Evolutionary conservation across 495 filamentous ascomycete genomes (phyloP), one percentile per base, ranked within the genome.

Genomic region (Aspergillus indologenus): DNA sequence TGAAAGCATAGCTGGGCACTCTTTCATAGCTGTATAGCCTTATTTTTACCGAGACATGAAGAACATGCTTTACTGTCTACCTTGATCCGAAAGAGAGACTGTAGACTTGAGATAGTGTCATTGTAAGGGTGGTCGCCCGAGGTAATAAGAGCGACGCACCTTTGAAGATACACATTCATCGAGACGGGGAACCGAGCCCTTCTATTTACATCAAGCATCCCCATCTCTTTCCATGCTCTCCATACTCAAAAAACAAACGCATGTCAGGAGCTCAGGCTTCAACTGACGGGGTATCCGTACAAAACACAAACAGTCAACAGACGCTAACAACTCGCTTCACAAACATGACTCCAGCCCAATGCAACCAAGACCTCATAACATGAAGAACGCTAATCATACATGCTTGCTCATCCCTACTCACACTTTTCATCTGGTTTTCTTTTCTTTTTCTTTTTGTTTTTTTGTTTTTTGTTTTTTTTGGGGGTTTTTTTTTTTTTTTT

Each of bases 221-320:
- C 6, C 12, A 40, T 11, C 34, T 40, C 34, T 40, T 2, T 45
- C 29, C 52, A 14, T n/a, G 40, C 52, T 42, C 20, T 29, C 52
- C 40, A 22, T 15, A 43, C 43, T 56, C 45, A 21, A 44, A n/a
- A 56, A 34, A 53, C 45, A 45, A 42, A 45, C 20, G 50, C 62
- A 49, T 59, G 60, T 61, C 67, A 66, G 61, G 57, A 63, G 66
- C 63, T 44, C 14, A 53, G 9, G 60, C 53, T 54, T 62, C 60
- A 20, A 60, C 67, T 65, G 64, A 69, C 61, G 61, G 66, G 64
- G 64, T 69, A 69, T 69, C 64, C 53, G 58, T 7, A 58, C 34
- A 50, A 49, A 4, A 54, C 40, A 55, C 51, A 53, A 18, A 54
- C 34, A 54, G n/a, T 45, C 46, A 22, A 56, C 22, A 20, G 54